Conservation (phyloP, 208 protist genomes). For the Trypanosoma caninum region DNA sequence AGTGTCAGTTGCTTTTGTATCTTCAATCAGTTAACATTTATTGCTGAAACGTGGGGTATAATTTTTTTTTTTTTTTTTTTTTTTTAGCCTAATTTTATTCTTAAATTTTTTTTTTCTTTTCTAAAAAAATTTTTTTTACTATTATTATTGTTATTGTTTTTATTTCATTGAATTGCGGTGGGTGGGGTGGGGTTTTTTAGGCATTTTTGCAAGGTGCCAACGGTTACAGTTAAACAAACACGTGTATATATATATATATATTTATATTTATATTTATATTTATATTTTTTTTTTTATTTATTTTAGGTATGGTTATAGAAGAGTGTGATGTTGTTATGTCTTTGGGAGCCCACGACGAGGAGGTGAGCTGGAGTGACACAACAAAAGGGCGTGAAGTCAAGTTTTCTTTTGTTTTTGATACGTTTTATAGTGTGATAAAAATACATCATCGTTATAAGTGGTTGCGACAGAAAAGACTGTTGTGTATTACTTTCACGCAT, state of each 20-base stretch:
- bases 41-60: neutral
- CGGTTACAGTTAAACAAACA: too few relatives aligned
- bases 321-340: too few relatives aligned
- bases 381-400: neutral
- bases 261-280: neutral
- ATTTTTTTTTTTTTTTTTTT: neutral
- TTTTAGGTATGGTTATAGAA: too few relatives aligned
- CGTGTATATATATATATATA: too few relatives aligned
- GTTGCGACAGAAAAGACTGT: conserved; percentile 22
- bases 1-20: neutral
- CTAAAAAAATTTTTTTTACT: neutral
- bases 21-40: too few relatives aligned
- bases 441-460: conserved; percentile 20
- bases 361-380: neutral
- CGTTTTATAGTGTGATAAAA: conserved; percentile 20
- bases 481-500: conserved; percentile 20
- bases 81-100: neutral
- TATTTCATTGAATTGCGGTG: neutral
- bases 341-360: neutral
- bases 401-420: neutral
- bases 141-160: conserved; percentile 9
- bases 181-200: too few relatives aligned
- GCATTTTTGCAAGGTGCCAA: too few relatives aligned
- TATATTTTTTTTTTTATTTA: neutral
- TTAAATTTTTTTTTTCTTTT: neutral